phyloP scores from a whole-genome alignment of 75 land plant species.

The Ceratopteris richardii region DNA sequence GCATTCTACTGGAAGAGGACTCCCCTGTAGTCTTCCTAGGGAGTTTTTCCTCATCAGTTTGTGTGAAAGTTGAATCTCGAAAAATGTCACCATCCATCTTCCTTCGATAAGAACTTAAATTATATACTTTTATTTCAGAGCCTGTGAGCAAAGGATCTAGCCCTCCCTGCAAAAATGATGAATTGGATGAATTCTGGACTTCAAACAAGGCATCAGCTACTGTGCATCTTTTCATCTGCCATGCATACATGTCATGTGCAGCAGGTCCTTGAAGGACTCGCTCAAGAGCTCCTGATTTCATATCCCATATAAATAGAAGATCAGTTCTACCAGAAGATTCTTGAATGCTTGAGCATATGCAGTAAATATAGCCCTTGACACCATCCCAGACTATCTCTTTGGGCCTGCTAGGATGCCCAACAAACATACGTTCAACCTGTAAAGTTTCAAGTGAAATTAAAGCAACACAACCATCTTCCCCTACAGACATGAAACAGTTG shows the following conservation, averaged over 20 bases:
- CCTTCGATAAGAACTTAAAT: constrained; percentile 7
- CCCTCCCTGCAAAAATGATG: constrained; percentile 35
- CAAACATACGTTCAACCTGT: constrained; percentile 76
- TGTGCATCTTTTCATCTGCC: constrained; percentile 23
- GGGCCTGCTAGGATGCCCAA: constrained; percentile 62
- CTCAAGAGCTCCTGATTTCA: constrained; percentile 80
- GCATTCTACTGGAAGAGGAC: constrained; percentile 3
- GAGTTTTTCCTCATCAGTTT: too few relatives aligned
- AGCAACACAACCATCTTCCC: constrained; percentile 67
- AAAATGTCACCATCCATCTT: constrained; percentile 5
- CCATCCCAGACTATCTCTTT: constrained; percentile 68
- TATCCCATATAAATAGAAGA: constrained; percentile 72
- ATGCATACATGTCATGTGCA: constrained; percentile 61
- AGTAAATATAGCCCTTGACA: constrained; percentile 67
- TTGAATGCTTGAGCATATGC: constrained; percentile 28
- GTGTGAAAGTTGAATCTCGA: too few relatives aligned
- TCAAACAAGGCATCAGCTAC: constrained; percentile 22
- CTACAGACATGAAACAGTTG: constrained; percentile 71
- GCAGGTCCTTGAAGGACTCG: constrained; percentile 68
- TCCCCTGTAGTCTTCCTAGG: not conserved
- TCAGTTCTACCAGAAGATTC: constrained; percentile 19
- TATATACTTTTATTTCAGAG: not conserved
- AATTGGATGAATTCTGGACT: constrained; percentile 45
- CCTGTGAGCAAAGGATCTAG: not conserved
- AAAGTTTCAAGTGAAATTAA: constrained; percentile 69